Percentiles rank a stretch among this genome's conserved stretches.
Evolutionary conservation across 2,329 filamentous ascomycete species (phyloP).

Genomic region (Neoarthrinium moseri): DNA sequence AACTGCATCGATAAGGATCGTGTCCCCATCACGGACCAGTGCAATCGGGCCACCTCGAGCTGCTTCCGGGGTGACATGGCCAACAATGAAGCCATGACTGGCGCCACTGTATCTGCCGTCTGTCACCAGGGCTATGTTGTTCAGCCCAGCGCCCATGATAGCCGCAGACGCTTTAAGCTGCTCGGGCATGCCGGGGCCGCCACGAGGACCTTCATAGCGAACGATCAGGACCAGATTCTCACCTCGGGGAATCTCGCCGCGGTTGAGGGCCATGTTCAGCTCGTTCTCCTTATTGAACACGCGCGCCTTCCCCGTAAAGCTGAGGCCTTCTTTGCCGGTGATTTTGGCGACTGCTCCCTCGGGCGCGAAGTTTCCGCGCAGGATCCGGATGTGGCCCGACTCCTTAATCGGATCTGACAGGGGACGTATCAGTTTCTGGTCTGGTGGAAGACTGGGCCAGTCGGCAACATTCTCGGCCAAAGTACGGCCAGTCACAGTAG

Average conservation of each 20-base stretch:
- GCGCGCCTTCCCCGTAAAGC: constrained; percentile 75
- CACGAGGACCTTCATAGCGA: constrained; percentile 90
- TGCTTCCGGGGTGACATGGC: constrained; percentile 89
- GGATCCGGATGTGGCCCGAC: constrained; percentile 84
- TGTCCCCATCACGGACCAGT: constrained; percentile 75
- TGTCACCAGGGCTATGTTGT: constrained; percentile 86
- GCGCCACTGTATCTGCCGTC: constrained; percentile 89
- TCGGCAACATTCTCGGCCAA: constrained; percentile 69
- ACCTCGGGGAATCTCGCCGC: constrained; percentile 63
- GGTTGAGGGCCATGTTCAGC: constrained; percentile 71
- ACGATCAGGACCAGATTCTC: constrained; percentile 89
- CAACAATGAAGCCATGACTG: constrained; percentile 64
- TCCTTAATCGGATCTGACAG: constrained; percentile 72
- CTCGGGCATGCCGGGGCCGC: constrained; percentile 94
- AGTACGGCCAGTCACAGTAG: constrained; percentile 74
- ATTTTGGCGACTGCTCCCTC: constrained; percentile 93
- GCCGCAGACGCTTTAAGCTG: constrained; percentile 85
- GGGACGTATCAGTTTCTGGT: constrained; percentile 81
- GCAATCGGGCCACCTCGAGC: constrained; percentile 87
- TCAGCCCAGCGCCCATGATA: constrained; percentile 88
- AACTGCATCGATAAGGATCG: constrained; percentile 83
- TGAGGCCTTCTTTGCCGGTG: constrained; percentile 87
- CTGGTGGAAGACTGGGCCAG: constrained; percentile 56
- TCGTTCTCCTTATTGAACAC: constrained; percentile 86
- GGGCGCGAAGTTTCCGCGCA: constrained; percentile 84